Percentiles rank a stretch among this genome's conserved stretches.
phyloP scores from a whole-genome alignment of 2,329 filamentous ascomycete genomes.

The Beauveria sp. region DNA sequence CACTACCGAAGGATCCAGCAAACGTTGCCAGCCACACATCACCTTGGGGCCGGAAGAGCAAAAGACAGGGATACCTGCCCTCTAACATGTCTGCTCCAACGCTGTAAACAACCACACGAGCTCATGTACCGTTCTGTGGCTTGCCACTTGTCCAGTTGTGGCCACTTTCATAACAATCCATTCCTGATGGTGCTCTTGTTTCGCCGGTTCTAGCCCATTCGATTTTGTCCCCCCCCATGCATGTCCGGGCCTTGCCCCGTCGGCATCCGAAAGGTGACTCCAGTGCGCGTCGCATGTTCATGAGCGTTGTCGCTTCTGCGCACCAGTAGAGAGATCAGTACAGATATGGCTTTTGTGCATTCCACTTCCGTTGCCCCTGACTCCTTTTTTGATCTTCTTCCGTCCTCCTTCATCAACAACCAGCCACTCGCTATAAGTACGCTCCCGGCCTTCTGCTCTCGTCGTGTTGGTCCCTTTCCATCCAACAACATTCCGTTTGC shows the following conservation, averaged over 20 bases:
- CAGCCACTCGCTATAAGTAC: slow-evolving; percentile 3
- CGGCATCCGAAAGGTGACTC: neutral
- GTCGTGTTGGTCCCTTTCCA: neutral
- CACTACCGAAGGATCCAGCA: neutral
- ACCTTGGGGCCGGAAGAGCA: neutral
- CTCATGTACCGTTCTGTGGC: neutral
- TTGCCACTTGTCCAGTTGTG: neutral
- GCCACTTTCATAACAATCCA: neutral
- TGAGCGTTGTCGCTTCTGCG: neutral
- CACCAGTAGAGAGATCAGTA: no score
- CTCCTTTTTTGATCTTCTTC: neutral
- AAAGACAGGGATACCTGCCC: no score
- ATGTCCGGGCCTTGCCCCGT: neutral
- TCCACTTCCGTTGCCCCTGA: neutral
- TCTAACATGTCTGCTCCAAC: no score
- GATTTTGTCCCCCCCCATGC: neutral
- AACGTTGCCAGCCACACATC: neutral
- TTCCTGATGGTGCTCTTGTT: neutral
- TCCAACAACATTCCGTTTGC: neutral
- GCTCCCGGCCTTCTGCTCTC: neutral
- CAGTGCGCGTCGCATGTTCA: no score
- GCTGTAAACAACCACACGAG: neutral
- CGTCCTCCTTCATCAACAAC: neutral
- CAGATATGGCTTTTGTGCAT: neutral
- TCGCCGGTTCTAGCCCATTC: neutral